A percentile compares a stretch with the other conserved stretches of the same genome.
These are phyloP conservation scores for Allium sativum DNA, from an alignment of 106 monocot species.

Conservation along the genomic window DNA sequence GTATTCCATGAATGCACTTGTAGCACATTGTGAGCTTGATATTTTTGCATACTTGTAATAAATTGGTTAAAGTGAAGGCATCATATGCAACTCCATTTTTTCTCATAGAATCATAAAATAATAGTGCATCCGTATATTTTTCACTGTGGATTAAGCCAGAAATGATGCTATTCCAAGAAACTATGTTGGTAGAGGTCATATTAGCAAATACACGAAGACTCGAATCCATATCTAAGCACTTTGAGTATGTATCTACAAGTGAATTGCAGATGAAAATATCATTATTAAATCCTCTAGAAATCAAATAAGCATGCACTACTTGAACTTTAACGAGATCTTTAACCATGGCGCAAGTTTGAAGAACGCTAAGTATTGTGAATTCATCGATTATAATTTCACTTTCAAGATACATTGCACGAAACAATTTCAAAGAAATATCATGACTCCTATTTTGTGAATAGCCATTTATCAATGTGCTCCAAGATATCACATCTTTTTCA, in stretches of 20 bases:
- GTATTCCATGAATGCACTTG: conserved; percentile 52
- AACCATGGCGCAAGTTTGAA: conserved; percentile 45
- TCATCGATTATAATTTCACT: conserved; percentile 29
- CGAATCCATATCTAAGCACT: conserved; percentile 45
- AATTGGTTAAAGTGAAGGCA: conserved; percentile 51
- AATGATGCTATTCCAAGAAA: conserved; percentile 80
- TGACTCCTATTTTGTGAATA: conserved; percentile 24
- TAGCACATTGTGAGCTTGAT: conserved; percentile 23
- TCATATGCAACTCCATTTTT: conserved; percentile 18
- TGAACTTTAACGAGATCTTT: conserved; percentile 24
- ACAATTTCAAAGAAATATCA: conserved; percentile 23
- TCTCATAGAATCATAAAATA: conserved; percentile 31
- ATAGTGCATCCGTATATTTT: conserved; percentile 30
- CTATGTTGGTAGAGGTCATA: conserved; percentile 36
- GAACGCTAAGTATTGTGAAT: conserved; percentile 38
- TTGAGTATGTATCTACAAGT: conserved; percentile 66
- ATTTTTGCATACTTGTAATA: conserved; percentile 52
- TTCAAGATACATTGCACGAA: conserved; percentile 24
- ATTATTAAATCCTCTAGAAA: conserved; percentile 37
- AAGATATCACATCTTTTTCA: conserved; percentile 57
- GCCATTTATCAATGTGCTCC: conserved; percentile 51
- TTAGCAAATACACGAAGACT: conserved; percentile 24
- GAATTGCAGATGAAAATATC: conserved; percentile 73
- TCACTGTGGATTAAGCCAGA: conserved; percentile 48
- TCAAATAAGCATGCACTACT: conserved; percentile 34